A percentile compares a stretch with the other conserved stretches of the same genome.
Conservation (phyloP, 208 protist species). For the Wallacemonas sp. region DNA sequence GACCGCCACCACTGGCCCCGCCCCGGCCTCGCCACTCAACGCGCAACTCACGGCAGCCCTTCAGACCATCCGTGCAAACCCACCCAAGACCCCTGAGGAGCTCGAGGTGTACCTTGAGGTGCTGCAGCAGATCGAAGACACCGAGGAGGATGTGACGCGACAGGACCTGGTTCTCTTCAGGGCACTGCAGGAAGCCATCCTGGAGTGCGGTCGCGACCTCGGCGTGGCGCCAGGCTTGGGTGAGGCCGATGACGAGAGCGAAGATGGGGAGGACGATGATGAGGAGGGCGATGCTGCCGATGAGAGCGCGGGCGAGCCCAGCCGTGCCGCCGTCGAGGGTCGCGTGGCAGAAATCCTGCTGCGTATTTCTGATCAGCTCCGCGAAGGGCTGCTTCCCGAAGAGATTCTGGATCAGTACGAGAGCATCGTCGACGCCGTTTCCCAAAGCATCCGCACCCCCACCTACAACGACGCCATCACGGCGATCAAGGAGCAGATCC, state of each 20-base stretch:
- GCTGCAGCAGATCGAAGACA: constrained; percentile 23
- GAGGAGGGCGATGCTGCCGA: constrained; percentile 15
- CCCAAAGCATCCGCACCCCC: constrained; percentile 9
- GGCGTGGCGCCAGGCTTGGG: not conserved
- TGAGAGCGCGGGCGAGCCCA: not conserved
- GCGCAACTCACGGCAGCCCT: not conserved
- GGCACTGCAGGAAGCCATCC: constrained; percentile 40
- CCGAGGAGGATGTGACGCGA: constrained; percentile 24
- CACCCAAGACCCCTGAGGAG: constrained; percentile 17
- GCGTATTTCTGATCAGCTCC: constrained; percentile 51
- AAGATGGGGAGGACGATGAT: constrained; percentile 5
- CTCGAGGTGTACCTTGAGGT: constrained; percentile 44
- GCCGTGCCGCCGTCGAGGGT: not conserved
- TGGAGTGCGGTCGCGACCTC: constrained; percentile 16
- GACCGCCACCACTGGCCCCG: not conserved
- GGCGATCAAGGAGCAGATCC: constrained; percentile 52
- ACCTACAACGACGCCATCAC: constrained; percentile 30
- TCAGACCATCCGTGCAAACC: not conserved
- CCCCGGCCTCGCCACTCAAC: not conserved
- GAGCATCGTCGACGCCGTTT: constrained; percentile 21
- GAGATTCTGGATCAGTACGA: constrained; percentile 52
- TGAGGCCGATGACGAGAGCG: constrained; percentile 2
- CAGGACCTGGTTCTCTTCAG: constrained; percentile 37
- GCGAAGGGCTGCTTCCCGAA: constrained; percentile 33
- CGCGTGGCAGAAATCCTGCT: constrained; percentile 32